phyloP scores from a whole-genome alignment of 2,329 filamentous ascomycete species.

The Fusarium sublunatum region DNA sequence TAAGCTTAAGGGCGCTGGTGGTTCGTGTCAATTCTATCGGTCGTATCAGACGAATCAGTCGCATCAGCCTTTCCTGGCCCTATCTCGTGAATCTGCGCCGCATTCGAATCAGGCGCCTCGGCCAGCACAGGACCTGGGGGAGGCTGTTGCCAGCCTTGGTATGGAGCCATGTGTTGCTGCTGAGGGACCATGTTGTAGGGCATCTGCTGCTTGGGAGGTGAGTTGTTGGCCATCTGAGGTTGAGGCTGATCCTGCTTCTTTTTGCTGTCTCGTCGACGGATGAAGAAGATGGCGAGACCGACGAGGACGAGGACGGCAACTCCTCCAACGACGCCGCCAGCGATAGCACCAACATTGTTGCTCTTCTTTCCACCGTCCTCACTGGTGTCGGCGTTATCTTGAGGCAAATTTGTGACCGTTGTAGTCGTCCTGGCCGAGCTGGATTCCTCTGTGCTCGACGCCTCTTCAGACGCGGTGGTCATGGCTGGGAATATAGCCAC shows the following conservation, averaged over 20 bases:
- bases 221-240: conserved; percentile 14
- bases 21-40: too few relatives aligned
- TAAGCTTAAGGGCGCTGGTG: conserved; percentile 1
- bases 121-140: background rate
- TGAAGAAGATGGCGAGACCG: conserved; percentile 19
- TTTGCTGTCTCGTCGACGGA: conserved; percentile 31
- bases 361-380: conserved; percentile 2
- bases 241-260: conserved; percentile 4
- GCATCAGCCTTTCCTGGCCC: conserved; percentile 1
- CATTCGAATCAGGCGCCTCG: conserved; percentile 21
- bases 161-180: conserved; percentile 21
- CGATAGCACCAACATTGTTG: conserved; percentile 24
- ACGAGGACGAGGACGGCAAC: conserved; percentile 18
- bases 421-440: background rate
- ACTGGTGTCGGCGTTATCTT: background rate
- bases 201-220: conserved; percentile 19
- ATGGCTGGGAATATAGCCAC: conserved; percentile 16
- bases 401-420: conserved; percentile 3
- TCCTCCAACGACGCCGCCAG: conserved; percentile 32
- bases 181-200: conserved; percentile 10
- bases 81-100: conserved; percentile 21
- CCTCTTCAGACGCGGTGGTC: conserved; percentile 8
- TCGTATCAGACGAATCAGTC: background rate
- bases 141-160: conserved; percentile 25
- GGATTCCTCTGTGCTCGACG: background rate